phyloP scores from a whole-genome alignment of 495 filamentous ascomycete genomes.

The Trichoderma virens region DNA sequence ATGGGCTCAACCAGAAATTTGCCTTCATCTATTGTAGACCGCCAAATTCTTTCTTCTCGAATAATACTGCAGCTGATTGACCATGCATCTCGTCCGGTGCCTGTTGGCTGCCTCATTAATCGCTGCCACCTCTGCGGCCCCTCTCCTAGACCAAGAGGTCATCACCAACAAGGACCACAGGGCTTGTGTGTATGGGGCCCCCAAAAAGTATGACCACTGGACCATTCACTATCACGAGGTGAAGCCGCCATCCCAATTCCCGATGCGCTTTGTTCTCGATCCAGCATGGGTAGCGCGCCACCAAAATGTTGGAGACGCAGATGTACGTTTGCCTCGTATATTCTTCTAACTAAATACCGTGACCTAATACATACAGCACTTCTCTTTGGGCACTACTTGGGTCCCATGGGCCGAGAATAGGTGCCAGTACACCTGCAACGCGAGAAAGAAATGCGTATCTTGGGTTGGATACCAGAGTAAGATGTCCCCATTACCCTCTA shows the following conservation, averaged over 20 bases:
- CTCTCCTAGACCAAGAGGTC: not conserved
- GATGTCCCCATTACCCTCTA: not conserved
- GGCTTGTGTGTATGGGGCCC: not conserved
- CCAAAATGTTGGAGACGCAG: not conserved
- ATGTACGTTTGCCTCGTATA: not conserved
- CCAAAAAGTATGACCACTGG: not conserved
- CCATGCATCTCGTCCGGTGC: not conserved
- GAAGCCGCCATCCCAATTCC: not conserved
- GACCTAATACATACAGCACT: not conserved
- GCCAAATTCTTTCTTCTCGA: not conserved
- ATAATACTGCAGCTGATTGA: not conserved
- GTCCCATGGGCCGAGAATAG: slow-evolving; percentile 20
- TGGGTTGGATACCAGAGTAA: slow-evolving; percentile 26
- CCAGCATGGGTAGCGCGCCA: not conserved
- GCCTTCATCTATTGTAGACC: too few species aligned
- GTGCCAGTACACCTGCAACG: slow-evolving; percentile 32
- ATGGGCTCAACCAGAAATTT: not conserved
- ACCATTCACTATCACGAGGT: slow-evolving; percentile 1
- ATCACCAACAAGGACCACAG: not conserved
- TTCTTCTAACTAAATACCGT: not conserved
- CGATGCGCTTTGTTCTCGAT: not conserved
- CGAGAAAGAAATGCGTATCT: slow-evolving; percentile 18
- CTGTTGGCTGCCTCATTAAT: not conserved
- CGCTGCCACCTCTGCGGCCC: not conserved
- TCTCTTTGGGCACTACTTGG: not conserved